phyloP scores from a whole-genome alignment of 352 stramenopile genomes.

The Phytophthora niederhauseri region DNA sequence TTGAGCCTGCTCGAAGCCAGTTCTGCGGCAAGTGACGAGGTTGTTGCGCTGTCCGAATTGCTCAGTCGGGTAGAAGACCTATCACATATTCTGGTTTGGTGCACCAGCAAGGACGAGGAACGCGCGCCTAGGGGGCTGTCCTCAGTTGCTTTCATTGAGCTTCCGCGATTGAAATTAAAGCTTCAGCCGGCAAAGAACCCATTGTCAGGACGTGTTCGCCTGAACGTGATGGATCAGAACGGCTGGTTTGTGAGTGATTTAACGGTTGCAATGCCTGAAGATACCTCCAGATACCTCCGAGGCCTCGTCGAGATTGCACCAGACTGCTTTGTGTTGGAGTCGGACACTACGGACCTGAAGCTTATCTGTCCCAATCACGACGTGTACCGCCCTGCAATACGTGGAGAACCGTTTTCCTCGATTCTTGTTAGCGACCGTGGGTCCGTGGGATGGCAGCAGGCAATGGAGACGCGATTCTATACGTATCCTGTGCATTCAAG shows the following conservation, averaged over 20 bases:
- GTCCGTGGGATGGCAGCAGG: conserved; percentile 84
- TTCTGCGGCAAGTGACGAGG: conserved; percentile 43
- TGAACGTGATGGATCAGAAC: conserved; percentile 83
- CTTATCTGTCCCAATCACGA: conserved; percentile 86
- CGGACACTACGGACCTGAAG: conserved; percentile 78
- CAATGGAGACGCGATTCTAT: conserved; percentile 95
- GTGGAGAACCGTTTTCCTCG: conserved; percentile 81
- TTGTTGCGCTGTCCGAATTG: conserved; percentile 83
- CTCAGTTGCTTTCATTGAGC: conserved; percentile 95
- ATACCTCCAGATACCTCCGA: conserved; percentile 56
- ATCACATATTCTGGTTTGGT: conserved; percentile 98
- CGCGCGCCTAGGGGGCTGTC: conserved; percentile 11
- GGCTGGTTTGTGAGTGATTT: conserved; percentile 86
- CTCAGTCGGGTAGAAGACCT: conserved; percentile 96
- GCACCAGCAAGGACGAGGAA: conserved; percentile 44
- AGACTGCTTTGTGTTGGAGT: conserved; percentile 79
- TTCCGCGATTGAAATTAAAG: conserved; percentile 97
- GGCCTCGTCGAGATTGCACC: conserved; percentile 53
- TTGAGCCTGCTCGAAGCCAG: conserved; percentile 93
- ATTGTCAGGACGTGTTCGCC: conserved; percentile 51
- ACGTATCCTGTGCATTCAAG: conserved; percentile 98
- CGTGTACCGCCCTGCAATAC: conserved; percentile 76
- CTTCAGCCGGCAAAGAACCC: conserved; percentile 79
- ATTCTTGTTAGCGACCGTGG: conserved; percentile 79
- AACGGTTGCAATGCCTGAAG: conserved; percentile 41